Conservation (phyloP, 2,329 filamentous ascomycete genomes). For the Rasamsonia emersonii region DNA sequence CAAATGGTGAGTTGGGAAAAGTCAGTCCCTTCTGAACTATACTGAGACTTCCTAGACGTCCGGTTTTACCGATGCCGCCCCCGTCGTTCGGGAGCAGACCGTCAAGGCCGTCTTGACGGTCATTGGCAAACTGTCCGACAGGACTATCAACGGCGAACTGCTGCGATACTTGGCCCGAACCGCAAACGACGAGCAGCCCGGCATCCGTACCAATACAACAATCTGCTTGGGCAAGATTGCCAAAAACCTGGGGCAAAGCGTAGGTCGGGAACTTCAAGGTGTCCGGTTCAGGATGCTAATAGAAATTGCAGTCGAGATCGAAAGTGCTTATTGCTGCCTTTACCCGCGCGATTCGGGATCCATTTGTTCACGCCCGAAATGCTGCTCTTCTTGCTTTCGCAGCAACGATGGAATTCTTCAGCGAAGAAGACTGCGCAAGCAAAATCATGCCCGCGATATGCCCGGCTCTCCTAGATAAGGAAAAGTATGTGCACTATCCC, state of each 20-base stretch:
- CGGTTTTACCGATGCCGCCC: conserved; percentile 85
- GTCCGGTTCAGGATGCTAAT: conserved; percentile 17
- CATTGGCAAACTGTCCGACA: conserved; percentile 81
- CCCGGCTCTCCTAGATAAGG: conserved; percentile 82
- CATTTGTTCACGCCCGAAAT: conserved; percentile 89
- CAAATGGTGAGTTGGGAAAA: conserved; percentile 58
- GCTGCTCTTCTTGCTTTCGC: conserved; percentile 77
- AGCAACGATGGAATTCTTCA: conserved; percentile 79
- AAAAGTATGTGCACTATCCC: conserved; percentile 50
- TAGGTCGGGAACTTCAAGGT: conserved; percentile 19
- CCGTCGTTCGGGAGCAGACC: conserved; percentile 88
- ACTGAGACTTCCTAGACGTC: no score
- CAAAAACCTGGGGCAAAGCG: conserved; percentile 65
- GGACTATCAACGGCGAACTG: conserved; percentile 87
- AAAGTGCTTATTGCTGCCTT: conserved; percentile 95
- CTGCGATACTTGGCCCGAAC: conserved; percentile 87
- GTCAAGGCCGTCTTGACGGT: conserved; percentile 87
- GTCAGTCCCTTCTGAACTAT: no score
- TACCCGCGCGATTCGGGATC: conserved; percentile 77
- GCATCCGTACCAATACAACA: conserved; percentile 95
- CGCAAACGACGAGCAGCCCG: conserved; percentile 93
- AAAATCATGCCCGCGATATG: conserved; percentile 79
- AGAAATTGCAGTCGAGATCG: conserved; percentile 52
- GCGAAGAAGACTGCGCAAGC: conserved; percentile 77
- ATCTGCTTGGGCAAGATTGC: conserved; percentile 97